These are phyloP conservation scores for Bipolaris victoriae DNA, from an alignment of 2,329 filamentous ascomycete genomes.

Conservation along the genomic window DNA sequence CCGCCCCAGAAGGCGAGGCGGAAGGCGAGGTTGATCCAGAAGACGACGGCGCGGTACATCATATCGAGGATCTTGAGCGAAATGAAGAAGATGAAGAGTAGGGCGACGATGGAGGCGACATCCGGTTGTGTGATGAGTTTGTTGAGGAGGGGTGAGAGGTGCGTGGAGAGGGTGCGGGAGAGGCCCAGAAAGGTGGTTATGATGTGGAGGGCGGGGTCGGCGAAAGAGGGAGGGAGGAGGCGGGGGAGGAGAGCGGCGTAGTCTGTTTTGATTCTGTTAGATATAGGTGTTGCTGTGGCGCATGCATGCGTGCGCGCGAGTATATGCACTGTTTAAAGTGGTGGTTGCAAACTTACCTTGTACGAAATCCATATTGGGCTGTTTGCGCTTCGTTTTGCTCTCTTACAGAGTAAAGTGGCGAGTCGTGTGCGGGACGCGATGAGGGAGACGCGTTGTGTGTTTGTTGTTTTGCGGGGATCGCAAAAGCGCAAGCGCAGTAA, in stretches of 20 bases:
- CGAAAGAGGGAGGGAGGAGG: slow-evolving; percentile 42
- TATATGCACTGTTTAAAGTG: background rate
- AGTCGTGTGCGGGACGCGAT: slow-evolving; percentile 22
- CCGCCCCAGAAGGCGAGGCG: slow-evolving; percentile 68
- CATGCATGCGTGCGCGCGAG: background rate
- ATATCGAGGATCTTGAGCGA: slow-evolving; percentile 70
- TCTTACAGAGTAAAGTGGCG: slow-evolving; percentile 2
- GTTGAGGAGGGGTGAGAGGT: slow-evolving; percentile 39
- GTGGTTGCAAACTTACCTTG: slow-evolving; percentile 23
- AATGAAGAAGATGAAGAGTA: slow-evolving; percentile 68
- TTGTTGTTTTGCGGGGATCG: background rate
- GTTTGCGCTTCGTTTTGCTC: slow-evolving; percentile 5
- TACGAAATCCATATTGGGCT: slow-evolving; percentile 38
- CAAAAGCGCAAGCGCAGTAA: background rate
- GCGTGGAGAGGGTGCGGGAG: slow-evolving; percentile 34
- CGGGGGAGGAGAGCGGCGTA: slow-evolving; percentile 39
- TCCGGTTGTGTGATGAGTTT: slow-evolving; percentile 48
- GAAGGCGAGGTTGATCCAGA: slow-evolving; percentile 73
- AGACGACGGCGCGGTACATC: slow-evolving; percentile 74
- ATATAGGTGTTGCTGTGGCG: background rate
- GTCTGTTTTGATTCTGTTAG: slow-evolving; percentile 35
- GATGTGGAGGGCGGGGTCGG: slow-evolving; percentile 38
- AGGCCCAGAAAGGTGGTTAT: slow-evolving; percentile 38
- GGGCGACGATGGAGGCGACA: slow-evolving; percentile 59
- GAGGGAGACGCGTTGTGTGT: slow-evolving; percentile 18